These are phyloP conservation scores for Aspergillus neoniger DNA, from an alignment of 2,329 filamentous ascomycete genomes.

Conservation along the genomic window DNA sequence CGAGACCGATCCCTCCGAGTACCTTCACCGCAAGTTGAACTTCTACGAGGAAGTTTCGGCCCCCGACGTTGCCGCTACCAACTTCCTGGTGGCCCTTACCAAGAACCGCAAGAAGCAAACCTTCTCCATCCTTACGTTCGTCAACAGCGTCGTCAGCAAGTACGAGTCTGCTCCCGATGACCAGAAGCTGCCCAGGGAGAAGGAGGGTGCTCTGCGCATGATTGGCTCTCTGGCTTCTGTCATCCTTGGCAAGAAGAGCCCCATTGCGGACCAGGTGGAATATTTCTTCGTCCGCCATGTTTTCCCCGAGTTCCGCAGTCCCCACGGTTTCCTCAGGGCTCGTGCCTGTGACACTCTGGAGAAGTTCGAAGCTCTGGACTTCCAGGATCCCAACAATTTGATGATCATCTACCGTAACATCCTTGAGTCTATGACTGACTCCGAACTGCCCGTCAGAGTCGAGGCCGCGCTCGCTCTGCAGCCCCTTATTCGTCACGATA, in stretches of 20 bases:
- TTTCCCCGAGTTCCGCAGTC: conserved; percentile 94
- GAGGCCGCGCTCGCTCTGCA: conserved; percentile 92
- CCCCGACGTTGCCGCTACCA: conserved; percentile 92
- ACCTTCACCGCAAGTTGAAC: conserved; percentile 94
- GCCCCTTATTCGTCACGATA: conserved; percentile 90
- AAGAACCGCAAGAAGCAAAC: conserved; percentile 95
- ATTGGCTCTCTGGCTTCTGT: conserved; percentile 93
- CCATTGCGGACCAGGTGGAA: conserved; percentile 95
- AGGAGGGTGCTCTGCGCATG: conserved; percentile 95
- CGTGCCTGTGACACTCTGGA: conserved; percentile 96
- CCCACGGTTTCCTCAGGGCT: conserved; percentile 87
- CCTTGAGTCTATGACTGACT: conserved; percentile 92
- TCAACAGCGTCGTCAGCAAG: conserved; percentile 91
- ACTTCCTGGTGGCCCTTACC: conserved; percentile 92
- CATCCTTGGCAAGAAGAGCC: conserved; percentile 96
- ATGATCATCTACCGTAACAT: conserved; percentile 97
- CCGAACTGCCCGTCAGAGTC: conserved; percentile 89
- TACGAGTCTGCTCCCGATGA: conserved; percentile 83
- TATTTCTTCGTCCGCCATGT: conserved; percentile 98
- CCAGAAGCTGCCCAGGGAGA: conserved; percentile 90
- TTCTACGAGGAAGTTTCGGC: conserved; percentile 97
- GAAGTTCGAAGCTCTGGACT: conserved; percentile 96
- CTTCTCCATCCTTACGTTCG: conserved; percentile 89
- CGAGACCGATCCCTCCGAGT: conserved; percentile 91
- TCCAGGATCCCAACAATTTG: conserved; percentile 94